Evolutionary conservation across 352 stramenopile species (phyloP), one percentile per base, ranked within the genome.

Genomic region (Phytophthora litchii): DNA sequence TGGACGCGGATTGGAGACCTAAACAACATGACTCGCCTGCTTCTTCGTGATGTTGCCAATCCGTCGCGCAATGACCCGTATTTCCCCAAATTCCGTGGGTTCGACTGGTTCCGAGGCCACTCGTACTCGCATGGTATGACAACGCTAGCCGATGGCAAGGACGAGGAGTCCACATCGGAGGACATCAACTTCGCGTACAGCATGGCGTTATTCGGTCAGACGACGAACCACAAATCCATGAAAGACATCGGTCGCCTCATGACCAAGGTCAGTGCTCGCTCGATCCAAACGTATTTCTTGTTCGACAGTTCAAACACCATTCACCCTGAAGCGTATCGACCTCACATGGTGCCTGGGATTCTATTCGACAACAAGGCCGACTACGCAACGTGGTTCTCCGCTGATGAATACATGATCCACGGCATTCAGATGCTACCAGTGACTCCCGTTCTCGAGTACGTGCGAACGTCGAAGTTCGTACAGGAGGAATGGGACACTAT

Each of bases 301-400:
- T 88, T 92, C 46, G 71, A 83, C 42, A 76, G 45, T 47, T 44
- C 58, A 1, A 92, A 82, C 54, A 73, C 43, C 9, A 75, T 88
- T 34, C 80, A 92, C 46, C 80, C 80, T 1, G 47, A 51, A 14
- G 60, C 36, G 14, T 76, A 83, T 47, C 67, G 74, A 1, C 41
- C 67, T 3, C 76, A 76, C 43, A 89, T 88, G 62, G 80, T 78
- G 9, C 56, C 78, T 1, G 83, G 83, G 13, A 92, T 91, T 43
- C 69, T 88, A 34, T 92, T 92, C 34, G 80, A 91, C 60, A 92
- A 92, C 65, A 92, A 92, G 54, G 70, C 76, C 11, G 81, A 92
- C 68, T 92, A 92, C 53, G 70, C 83, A 14, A 92, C 78, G 54
- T 91, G 83, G 83, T 91, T 91, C 70, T 86, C 70, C 31, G 62